phyloP scores from a whole-genome alignment of 441 rosid species.

The Mallotus japonicus region DNA sequence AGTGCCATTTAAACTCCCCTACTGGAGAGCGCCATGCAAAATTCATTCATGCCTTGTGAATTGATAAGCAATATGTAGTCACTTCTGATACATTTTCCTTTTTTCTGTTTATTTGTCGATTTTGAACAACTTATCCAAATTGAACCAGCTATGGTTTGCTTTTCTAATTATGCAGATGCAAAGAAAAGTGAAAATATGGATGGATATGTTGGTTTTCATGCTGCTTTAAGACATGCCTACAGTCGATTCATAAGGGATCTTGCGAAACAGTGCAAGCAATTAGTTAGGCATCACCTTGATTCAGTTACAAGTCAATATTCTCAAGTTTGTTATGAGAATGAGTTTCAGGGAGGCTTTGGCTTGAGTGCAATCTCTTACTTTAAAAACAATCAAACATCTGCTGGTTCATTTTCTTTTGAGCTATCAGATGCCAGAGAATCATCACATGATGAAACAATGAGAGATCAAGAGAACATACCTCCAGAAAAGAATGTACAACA shows the following conservation, averaged over 20 bases:
- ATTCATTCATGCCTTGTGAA: background rate
- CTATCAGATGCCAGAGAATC: conserved; percentile 54
- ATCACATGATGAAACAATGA: conserved; percentile 47
- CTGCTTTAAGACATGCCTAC: conserved; percentile 76
- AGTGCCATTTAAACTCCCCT: too few species aligned
- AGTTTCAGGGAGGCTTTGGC: conserved; percentile 61
- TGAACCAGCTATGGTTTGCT: conserved; percentile 2
- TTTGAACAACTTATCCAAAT: conserved; percentile 4
- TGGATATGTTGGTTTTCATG: conserved; percentile 84
- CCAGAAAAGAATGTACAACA: conserved; percentile 62
- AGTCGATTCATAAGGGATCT: conserved; percentile 67
- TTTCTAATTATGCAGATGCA: conserved; percentile 50
- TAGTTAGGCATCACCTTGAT: conserved; percentile 90
- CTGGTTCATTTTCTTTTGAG: conserved; percentile 64
- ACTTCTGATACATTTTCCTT: background rate
- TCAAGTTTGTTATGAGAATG: conserved; percentile 77
- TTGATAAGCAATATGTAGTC: background rate
- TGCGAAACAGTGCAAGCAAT: conserved; percentile 81
- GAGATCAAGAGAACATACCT: conserved; percentile 76
- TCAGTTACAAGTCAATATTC: conserved; percentile 95
- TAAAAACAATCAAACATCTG: conserved; percentile 50
- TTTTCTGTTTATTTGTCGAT: background rate
- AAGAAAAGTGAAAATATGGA: conserved; percentile 65
- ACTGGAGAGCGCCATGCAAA: too few species aligned
- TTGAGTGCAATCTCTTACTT: conserved; percentile 34